Evolutionary conservation across 345 rosid species (phyloP).

Genomic region (Eucalyptus globulus): DNA sequence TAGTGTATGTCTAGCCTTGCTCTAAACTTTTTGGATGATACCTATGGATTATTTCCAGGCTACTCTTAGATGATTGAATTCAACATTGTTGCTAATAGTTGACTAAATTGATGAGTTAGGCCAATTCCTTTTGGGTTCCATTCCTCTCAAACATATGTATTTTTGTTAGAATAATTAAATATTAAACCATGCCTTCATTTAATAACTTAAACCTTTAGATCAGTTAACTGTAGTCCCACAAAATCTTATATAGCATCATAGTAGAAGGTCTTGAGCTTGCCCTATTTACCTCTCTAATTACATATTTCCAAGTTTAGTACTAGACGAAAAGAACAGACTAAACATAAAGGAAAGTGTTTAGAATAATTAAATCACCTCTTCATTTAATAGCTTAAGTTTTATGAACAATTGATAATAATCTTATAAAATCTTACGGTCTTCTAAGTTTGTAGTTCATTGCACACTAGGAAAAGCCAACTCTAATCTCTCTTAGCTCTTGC

Average conservation of each 20-base stretch:
- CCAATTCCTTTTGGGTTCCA: neutral
- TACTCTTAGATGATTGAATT: neutral
- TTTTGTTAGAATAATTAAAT: neutral
- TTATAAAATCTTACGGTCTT: no score
- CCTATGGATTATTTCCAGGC: neutral
- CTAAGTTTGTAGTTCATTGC: neutral
- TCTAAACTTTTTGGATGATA: neutral
- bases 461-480: neutral
- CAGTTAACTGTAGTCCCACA: neutral
- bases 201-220: no score
- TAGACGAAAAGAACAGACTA: no score
- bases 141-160: neutral
- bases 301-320: no score
- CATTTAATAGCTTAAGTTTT: no score
- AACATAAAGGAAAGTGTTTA: neutral
- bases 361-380: neutral
- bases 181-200: no score
- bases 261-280: neutral
- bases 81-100: neutral
- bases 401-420: fast-evolving
- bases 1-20: neutral
- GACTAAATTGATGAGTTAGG: neutral
- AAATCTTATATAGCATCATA: no score
- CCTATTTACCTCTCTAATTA: no score
- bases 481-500: neutral